Conservation (phyloP, 2,329 filamentous ascomycete species). For the Lizonia empirigonia region DNA sequence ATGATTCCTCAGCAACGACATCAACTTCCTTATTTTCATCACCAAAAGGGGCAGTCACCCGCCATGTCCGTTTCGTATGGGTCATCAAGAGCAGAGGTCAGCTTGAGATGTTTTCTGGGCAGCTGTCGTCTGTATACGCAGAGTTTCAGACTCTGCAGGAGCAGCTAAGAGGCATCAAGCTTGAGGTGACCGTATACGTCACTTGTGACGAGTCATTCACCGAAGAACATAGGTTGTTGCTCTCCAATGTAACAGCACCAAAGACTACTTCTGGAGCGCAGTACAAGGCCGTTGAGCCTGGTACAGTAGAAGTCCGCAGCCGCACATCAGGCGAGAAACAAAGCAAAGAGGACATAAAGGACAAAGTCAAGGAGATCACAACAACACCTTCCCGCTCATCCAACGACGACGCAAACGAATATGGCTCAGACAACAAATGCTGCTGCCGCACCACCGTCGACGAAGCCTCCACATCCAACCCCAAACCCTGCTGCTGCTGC, state of each 20-base stretch:
- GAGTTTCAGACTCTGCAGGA: conserved; percentile 52
- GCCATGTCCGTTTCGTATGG: conserved; percentile 63
- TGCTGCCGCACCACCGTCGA: conserved; percentile 58
- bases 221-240: conserved; percentile 46
- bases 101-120: conserved; percentile 58
- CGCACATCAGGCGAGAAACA: conserved; percentile 13
- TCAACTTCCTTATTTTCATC: conserved; percentile 24
- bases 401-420: conserved; percentile 30
- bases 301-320: conserved; percentile 28
- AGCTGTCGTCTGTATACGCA: conserved; percentile 54
- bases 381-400: neutral
- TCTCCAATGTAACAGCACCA: conserved; percentile 32
- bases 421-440: conserved; percentile 46
- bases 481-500: conserved; percentile 27
- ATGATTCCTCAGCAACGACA: conserved; percentile 5
- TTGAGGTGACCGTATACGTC: conserved; percentile 61
- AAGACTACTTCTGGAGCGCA: conserved; percentile 8
- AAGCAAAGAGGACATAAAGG: conserved; percentile 23
- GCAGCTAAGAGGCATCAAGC: conserved; percentile 47
- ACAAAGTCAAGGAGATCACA: conserved; percentile 22
- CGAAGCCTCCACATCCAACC: conserved; percentile 22
- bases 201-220: conserved; percentile 59
- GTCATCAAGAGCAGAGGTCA: conserved; percentile 62
- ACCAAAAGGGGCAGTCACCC: conserved; percentile 49
- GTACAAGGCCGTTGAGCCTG: conserved; percentile 18